A percentile compares a stretch with the other conserved stretches of the same genome.
These are phyloP conservation scores for Ceraceosorus bombacis DNA, from an alignment of 1,284 basidiomycete species.

Conservation along the genomic window DNA sequence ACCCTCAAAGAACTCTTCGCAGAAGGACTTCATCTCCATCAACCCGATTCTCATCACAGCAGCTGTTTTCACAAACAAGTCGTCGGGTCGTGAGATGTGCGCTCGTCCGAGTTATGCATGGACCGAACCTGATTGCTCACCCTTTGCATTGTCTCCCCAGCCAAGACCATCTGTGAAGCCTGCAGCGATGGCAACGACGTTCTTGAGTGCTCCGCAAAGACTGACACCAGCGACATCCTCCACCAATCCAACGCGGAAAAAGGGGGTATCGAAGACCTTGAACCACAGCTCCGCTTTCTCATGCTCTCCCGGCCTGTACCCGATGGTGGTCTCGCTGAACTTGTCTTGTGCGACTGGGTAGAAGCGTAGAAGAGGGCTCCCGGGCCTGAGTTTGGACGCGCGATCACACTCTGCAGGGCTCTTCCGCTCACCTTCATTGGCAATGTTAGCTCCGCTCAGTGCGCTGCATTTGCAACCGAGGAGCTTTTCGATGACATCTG, in stretches of 20 bases:
- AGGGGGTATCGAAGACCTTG: constrained; percentile 52
- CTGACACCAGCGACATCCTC: constrained; percentile 57
- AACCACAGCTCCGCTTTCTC: constrained; percentile 35
- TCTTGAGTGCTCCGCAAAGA: constrained; percentile 58
- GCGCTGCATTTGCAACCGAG: constrained; percentile 54
- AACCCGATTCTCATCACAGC: constrained; percentile 56
- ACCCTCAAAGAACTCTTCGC: constrained; percentile 55
- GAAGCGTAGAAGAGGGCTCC: neutral
- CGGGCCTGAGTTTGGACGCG: neutral
- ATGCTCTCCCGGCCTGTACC: constrained; percentile 50
- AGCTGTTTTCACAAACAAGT: constrained; percentile 31
- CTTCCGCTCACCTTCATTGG: constrained; percentile 51
- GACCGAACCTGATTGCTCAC: constrained; percentile 22
- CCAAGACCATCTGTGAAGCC: constrained; percentile 56
- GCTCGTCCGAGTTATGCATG: neutral
- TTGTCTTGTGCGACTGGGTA: constrained; percentile 51
- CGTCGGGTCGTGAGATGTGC: neutral
- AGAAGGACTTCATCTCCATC: constrained; percentile 51
- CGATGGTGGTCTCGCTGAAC: constrained; percentile 57
- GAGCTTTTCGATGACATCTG: constrained; percentile 55
- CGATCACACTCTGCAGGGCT: neutral
- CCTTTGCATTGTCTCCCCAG: constrained; percentile 58
- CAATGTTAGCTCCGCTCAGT: constrained; percentile 58
- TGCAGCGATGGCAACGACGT: constrained; percentile 56
- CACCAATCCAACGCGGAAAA: constrained; percentile 55